Conservation (phyloP, 495 filamentous ascomycete species). For the Friedmanniomyces simplex region DNA sequence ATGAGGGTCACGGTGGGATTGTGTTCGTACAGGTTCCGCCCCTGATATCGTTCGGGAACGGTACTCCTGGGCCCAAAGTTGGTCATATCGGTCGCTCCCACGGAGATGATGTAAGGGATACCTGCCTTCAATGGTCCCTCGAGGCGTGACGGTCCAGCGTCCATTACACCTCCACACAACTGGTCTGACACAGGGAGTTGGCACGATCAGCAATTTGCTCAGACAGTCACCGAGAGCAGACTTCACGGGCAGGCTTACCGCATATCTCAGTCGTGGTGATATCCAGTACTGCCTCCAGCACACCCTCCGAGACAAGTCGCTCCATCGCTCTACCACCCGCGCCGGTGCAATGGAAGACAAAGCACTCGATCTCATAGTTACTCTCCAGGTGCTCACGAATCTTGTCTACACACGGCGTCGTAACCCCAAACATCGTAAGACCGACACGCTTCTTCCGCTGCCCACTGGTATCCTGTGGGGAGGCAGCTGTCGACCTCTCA, state of each 20-base stretch:
- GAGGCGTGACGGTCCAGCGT: constrained; percentile 45
- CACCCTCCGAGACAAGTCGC: constrained; percentile 42
- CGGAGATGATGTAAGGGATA: constrained; percentile 51
- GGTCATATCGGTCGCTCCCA: constrained; percentile 59
- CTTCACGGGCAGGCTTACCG: not conserved
- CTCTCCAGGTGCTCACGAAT: constrained; percentile 38
- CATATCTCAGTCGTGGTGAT: constrained; percentile 59
- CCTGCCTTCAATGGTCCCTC: constrained; percentile 41
- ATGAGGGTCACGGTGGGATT: constrained; percentile 57
- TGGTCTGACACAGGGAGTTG: constrained; percentile 32
- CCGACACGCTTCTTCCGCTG: constrained; percentile 39
- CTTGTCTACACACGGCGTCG: constrained; percentile 48
- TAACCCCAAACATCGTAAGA: constrained; percentile 68
- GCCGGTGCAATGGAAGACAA: constrained; percentile 61
- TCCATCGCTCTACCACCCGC: constrained; percentile 59
- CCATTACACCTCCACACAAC: constrained; percentile 50
- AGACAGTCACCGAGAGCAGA: too few relatives aligned
- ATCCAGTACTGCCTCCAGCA: constrained; percentile 53
- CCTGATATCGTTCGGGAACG: constrained; percentile 40
- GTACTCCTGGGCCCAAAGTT: constrained; percentile 51
- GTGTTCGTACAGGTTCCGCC: constrained; percentile 48
- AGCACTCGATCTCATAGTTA: constrained; percentile 41
- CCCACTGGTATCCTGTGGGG: constrained; percentile 1
- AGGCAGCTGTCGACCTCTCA: constrained; percentile 3
- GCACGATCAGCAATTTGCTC: not conserved